Evolutionary conservation across 495 filamentous ascomycete species (phyloP).

Genomic region (Monascus purpureus): DNA sequence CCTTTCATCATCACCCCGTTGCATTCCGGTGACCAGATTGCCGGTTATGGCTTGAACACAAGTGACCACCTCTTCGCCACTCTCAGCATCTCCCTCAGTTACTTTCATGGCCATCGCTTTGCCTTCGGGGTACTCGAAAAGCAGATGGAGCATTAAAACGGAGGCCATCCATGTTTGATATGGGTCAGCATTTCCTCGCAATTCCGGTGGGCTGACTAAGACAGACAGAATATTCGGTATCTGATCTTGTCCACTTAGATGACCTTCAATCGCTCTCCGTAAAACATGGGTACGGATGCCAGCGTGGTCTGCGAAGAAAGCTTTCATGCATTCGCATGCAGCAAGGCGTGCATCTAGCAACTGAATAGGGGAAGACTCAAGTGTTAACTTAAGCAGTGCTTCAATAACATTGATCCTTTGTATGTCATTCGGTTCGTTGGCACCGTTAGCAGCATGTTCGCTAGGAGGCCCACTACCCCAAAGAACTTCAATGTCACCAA

Average conservation of each 20-base stretch:
- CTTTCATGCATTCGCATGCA: constrained; percentile 79
- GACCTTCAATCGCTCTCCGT: constrained; percentile 75
- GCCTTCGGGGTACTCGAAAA: constrained; percentile 67
- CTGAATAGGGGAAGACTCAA: constrained; percentile 50
- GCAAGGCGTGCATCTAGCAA: constrained; percentile 71
- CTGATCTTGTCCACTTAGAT: constrained; percentile 62
- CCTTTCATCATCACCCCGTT: constrained; percentile 64
- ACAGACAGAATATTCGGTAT: constrained; percentile 85
- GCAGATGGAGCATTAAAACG: constrained; percentile 77
- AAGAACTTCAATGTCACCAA: constrained; percentile 56
- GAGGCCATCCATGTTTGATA: constrained; percentile 88
- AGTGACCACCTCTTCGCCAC: constrained; percentile 89
- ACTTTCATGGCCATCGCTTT: constrained; percentile 71
- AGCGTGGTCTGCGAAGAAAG: constrained; percentile 71
- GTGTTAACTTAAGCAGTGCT: constrained; percentile 72
- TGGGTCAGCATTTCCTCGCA: constrained; percentile 53
- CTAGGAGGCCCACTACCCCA: constrained; percentile 17
- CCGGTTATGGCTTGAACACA: constrained; percentile 77
- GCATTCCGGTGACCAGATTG: constrained; percentile 63
- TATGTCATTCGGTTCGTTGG: constrained; percentile 30
- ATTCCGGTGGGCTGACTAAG: constrained; percentile 48
- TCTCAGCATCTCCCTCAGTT: constrained; percentile 76
- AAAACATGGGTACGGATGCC: constrained; percentile 77
- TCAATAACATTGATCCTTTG: constrained; percentile 77
- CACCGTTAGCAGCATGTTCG: constrained; percentile 24